Conservation (phyloP, 495 filamentous ascomycete species). For the Achaetomiella virescens region DNA sequence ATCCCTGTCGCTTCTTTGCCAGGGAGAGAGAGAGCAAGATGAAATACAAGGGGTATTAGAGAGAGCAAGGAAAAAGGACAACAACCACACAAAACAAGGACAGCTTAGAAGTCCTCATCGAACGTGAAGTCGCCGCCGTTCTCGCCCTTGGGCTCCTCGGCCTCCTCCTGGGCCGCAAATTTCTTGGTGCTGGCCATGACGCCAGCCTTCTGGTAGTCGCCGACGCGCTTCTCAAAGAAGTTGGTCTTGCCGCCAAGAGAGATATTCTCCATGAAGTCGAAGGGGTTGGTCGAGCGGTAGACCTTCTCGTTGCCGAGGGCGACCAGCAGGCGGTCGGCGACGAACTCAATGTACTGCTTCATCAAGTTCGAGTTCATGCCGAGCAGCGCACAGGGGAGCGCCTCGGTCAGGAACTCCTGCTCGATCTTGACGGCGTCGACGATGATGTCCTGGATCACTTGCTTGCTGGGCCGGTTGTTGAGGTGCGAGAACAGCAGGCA, state of each 20-base stretch:
- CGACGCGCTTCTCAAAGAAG: conserved; percentile 99
- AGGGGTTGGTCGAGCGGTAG: conserved; percentile 89
- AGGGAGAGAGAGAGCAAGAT: conserved; percentile 32
- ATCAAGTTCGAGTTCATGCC: conserved; percentile 97
- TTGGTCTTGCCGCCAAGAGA: conserved; percentile 98
- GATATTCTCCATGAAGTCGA: conserved; percentile 99
- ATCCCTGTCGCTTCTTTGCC: conserved; percentile 19
- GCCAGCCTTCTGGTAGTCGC: conserved; percentile 98
- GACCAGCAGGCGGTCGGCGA: conserved; percentile 88
- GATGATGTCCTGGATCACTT: conserved; percentile 81
- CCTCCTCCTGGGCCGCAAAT: conserved; percentile 48
- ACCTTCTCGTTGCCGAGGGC: conserved; percentile 89
- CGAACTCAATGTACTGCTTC: conserved; percentile 99
- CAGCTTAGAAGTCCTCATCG: conserved; percentile 89
- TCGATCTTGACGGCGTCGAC: conserved; percentile 90
- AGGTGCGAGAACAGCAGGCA: conserved; percentile 94
- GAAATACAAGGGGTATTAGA: conserved; percentile 23
- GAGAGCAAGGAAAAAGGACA: conserved; percentile 21
- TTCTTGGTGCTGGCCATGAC: conserved; percentile 95
- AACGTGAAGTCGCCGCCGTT: conserved; percentile 80
- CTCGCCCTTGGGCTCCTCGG: conserved; percentile 45
- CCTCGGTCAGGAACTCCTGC: conserved; percentile 96
- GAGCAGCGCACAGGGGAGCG: conserved; percentile 82
- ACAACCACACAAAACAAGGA: background rate
- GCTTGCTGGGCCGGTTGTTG: conserved; percentile 76